Evolutionary conservation across 2,329 filamentous ascomycete genomes (phyloP).

Genomic region (Microdochium bolleyi): DNA sequence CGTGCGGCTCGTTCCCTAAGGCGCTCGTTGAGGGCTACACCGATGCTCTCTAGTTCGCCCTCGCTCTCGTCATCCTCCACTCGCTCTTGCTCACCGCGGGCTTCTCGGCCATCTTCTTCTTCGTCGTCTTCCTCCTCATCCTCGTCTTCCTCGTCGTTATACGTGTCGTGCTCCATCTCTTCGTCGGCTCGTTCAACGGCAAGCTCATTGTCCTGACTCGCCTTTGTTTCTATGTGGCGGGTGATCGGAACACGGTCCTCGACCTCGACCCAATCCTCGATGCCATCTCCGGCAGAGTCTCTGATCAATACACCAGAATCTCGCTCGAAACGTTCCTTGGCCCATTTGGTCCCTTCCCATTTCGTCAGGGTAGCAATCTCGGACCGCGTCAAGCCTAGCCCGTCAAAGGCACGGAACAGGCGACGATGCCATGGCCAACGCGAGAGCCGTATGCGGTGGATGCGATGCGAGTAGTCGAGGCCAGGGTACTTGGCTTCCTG

Average conservation of each 20-base stretch:
- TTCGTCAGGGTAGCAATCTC: slow-evolving; percentile 68
- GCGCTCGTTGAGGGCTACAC: slow-evolving; percentile 54
- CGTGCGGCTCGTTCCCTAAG: slow-evolving; percentile 56
- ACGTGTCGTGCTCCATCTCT: slow-evolving; percentile 11
- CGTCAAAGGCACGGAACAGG: slow-evolving; percentile 70
- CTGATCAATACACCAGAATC: slow-evolving; percentile 63
- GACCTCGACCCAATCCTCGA: slow-evolving; percentile 52
- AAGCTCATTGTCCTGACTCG: slow-evolving; percentile 1
- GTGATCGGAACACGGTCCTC: slow-evolving; percentile 19
- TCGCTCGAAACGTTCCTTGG: slow-evolving; percentile 69
- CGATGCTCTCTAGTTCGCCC: slow-evolving; percentile 49
- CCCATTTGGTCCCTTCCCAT: slow-evolving; percentile 80
- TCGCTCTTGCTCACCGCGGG: slow-evolving; percentile 34
- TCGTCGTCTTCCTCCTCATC: slow-evolving; percentile 22
- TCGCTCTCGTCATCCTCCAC: slow-evolving; percentile 44
- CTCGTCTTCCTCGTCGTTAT: slow-evolving; percentile 25
- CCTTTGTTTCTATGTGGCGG: neutral
- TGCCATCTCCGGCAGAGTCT: slow-evolving; percentile 65
- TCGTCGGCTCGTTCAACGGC: slow-evolving; percentile 1
- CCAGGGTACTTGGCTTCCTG: slow-evolving; percentile 76
- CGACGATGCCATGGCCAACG: slow-evolving; percentile 70
- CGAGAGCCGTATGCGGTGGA: slow-evolving; percentile 69
- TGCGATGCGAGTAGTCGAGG: slow-evolving; percentile 66
- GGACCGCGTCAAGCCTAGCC: slow-evolving; percentile 55
- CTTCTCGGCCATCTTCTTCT: slow-evolving; percentile 39